phyloP scores from a whole-genome alignment of 495 filamentous ascomycete species.

The Aspergillus diversus region DNA sequence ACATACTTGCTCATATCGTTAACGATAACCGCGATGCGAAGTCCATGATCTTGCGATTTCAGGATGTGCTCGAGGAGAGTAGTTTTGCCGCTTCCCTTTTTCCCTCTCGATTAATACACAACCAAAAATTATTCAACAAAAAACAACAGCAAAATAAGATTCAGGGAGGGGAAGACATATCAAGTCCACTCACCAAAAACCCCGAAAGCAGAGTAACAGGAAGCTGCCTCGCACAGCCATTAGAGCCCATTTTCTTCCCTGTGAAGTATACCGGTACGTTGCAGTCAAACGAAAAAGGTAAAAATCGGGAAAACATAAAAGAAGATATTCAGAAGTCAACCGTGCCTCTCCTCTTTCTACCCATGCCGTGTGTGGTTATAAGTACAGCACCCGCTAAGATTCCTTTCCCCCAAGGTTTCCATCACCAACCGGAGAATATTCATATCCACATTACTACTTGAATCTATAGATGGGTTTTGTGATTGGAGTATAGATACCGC shows the following conservation, averaged over 20 bases:
- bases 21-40: conserved; percentile 59
- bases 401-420: neutral
- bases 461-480: no score
- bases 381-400: neutral
- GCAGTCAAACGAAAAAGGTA: no score
- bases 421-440: neutral
- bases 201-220: conserved; percentile 54
- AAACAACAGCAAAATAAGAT: no score
- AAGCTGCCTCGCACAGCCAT: conserved; percentile 26
- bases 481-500: no score
- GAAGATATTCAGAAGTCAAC: no score
- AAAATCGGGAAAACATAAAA: no score
- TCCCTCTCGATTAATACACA: no score
- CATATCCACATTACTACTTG: neutral
- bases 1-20: conserved; percentile 59
- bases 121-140: no score
- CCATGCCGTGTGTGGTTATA: no score
- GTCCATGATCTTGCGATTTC: conserved; percentile 53
- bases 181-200: conserved; percentile 38
- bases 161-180: neutral
- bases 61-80: conserved; percentile 61
- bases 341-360: no score
- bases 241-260: conserved; percentile 2
- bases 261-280: no score
- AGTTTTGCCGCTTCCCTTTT: conserved; percentile 58